Percentiles rank a stretch among this genome's conserved stretches.
phyloP scores from a whole-genome alignment of 371 early-diverging fungal species.

The Mucor saturninus region DNA sequence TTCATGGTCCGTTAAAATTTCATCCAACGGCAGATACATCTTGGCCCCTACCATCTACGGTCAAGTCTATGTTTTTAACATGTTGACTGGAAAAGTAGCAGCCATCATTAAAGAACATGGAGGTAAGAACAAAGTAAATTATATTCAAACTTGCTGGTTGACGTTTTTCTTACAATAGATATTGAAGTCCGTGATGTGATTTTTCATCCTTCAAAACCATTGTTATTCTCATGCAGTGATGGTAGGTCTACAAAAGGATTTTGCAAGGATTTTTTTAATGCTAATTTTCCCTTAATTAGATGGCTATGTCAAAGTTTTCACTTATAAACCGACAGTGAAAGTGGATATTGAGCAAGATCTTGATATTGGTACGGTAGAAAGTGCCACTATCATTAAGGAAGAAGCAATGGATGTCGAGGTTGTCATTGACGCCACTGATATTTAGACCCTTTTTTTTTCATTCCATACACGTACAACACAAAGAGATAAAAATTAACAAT shows the following conservation, averaged over 20 bases:
- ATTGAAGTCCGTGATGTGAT: conserved; percentile 91
- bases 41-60: conserved; percentile 89
- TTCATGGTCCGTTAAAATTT: conserved; percentile 88
- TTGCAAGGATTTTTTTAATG: background rate
- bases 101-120: conserved; percentile 80
- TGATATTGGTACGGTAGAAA: conserved; percentile 21
- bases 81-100: conserved; percentile 73
- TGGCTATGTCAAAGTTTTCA: conserved; percentile 48
- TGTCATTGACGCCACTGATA: too few relatives aligned
- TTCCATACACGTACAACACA: too few relatives aligned
- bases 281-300: conserved; percentile 18
- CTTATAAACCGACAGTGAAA: conserved; percentile 24
- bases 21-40: conserved; percentile 84
- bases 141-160: background rate
- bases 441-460: too few relatives aligned
- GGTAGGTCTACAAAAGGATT: conserved; percentile 48
- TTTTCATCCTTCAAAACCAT: conserved; percentile 81
- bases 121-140: conserved; percentile 43
- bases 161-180: conserved; percentile 38
- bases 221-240: conserved; percentile 85
- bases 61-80: conserved; percentile 80
- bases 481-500: too few relatives aligned
- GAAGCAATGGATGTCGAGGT: too few relatives aligned
- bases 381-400: too few relatives aligned
- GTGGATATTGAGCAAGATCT: conserved; percentile 20